Base-by-base conservation (phyloP, 371 early-diverging fungal genomes). In the Rhizomucor pusillus region DNA sequence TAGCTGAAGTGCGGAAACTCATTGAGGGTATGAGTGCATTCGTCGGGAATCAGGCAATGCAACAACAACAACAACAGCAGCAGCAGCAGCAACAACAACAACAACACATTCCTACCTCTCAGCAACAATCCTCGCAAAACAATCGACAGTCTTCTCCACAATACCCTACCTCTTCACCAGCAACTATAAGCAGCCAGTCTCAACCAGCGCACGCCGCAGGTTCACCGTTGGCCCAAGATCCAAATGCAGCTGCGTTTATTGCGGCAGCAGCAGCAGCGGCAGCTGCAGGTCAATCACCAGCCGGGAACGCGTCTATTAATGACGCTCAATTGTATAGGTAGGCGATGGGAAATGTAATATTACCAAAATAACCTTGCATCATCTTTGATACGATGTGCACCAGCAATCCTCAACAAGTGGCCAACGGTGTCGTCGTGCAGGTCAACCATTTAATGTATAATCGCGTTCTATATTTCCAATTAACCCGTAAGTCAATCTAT, bases 1-100 rank as follows among this genome's bases (percentile, higher is more conserved):
- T 77, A 46, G 78, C 78, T 44, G 75, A 77, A 56, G 75, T 77
- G 13, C 50, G 78, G 50, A 77, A 77, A 49, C 64, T 77, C 22
- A 74, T 77, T 43, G 78, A 77, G 52, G 71, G 74, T 25, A 77
- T 77, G 74, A 77, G 69, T 55, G 71, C 74, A 14, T 57, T 77
- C 7, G 70, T 74, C 23, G 65, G 63, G 34, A 68, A 63, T 22
- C 73, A 69, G 53, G 54, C 62, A 13, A 55, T 60, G 43, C 71
- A 63, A 43, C 75, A 75, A 34, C 75, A 67, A 47, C 66, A 69
- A 23, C 65, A 63, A 40, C 52, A 64, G 20, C 49, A 50, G 25
- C 56, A 55, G 50, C 67, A 61, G 44, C 67, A 63, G 35, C 65
- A 64, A 44, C 54, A 60, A 40, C 47, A 40, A 39, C 55, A 37